A percentile compares a stretch with the other conserved stretches of the same genome.
Conservation (phyloP, 1,284 basidiomycete species). For the Ganoderma sp. region DNA sequence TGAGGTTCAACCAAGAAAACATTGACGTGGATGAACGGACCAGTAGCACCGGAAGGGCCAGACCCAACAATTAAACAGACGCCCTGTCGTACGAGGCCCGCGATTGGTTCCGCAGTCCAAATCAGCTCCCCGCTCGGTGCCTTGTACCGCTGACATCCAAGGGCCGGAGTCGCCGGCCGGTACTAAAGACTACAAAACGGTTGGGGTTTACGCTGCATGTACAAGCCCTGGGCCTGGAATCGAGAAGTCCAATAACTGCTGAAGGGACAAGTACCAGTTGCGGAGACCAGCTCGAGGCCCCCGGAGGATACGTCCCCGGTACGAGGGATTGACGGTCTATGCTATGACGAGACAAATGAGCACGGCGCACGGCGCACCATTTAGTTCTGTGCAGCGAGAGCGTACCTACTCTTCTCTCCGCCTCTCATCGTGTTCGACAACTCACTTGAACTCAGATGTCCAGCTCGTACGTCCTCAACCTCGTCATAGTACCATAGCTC, state of each 20-base stretch:
- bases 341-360: background rate
- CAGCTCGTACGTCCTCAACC: background rate
- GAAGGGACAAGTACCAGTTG: background rate
- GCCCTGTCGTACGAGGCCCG: too few species aligned
- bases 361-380: background rate
- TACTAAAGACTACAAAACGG: background rate
- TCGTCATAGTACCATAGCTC: background rate
- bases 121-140: background rate
- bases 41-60: too few species aligned
- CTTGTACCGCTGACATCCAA: background rate
- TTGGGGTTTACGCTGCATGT: background rate
- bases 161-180: background rate
- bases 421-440: background rate
- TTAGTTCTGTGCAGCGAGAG: background rate
- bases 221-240: background rate
- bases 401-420: background rate
- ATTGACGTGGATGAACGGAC: too few species aligned
- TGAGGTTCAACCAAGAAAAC: background rate
- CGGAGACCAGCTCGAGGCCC: background rate
- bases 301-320: background rate
- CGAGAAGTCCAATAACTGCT: background rate
- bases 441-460: background rate
- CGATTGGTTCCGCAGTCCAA: background rate
- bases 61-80: too few species aligned
- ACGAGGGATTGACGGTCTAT: background rate